Conservation (phyloP, 202 grass and related monocot genomes). For the Tripidium arundinaceum region DNA sequence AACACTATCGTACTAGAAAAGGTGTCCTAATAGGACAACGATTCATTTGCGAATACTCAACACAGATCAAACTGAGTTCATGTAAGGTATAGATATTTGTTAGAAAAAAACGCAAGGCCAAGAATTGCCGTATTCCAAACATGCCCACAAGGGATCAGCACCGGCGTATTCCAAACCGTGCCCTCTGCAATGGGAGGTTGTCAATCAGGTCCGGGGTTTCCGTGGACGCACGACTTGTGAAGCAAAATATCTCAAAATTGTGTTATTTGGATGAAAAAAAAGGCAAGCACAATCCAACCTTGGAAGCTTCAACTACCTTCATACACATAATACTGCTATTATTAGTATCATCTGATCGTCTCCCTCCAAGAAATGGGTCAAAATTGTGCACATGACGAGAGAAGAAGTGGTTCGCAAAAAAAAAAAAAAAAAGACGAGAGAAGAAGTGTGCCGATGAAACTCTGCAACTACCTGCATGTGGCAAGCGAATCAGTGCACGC, state of each 20-base stretch:
- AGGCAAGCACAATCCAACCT: not conserved
- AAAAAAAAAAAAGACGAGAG: too few relatives aligned
- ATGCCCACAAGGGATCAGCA: too few relatives aligned
- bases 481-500: not conserved
- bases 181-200: not conserved
- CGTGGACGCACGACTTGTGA: constrained; percentile 30
- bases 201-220: not conserved
- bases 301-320: not conserved
- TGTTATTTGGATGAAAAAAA: not conserved
- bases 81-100: too few relatives aligned
- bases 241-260: not conserved
- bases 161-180: too few relatives aligned
- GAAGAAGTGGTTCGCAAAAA: too few relatives aligned
- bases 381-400: not conserved
- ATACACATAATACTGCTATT: not conserved
- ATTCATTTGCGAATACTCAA: too few relatives aligned
- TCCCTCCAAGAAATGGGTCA: not conserved
- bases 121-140: too few relatives aligned
- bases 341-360: not conserved
- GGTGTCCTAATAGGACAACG: too few relatives aligned
- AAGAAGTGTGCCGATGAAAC: not conserved
- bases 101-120: too few relatives aligned
- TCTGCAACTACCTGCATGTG: not conserved
- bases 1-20: too few relatives aligned
- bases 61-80: too few relatives aligned